Base-by-base conservation (phyloP, 495 filamentous ascomycete genomes). In the Annulohypoxylon nitens region DNA sequence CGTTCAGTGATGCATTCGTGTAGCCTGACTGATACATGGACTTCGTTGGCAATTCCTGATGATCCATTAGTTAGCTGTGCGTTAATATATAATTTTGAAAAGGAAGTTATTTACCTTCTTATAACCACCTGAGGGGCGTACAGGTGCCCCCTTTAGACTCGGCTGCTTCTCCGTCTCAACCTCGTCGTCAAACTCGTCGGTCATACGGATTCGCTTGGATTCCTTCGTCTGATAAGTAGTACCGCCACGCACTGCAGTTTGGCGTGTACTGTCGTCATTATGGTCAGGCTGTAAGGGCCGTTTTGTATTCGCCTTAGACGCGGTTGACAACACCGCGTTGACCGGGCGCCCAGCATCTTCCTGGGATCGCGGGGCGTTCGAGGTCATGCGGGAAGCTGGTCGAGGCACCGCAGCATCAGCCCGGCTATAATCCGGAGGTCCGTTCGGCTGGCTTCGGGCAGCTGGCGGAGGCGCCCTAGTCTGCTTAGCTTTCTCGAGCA, bases 51-150 rank as follows among this genome's bases (percentile, higher is more conserved):
- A 84, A 78, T 61, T 92, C 88, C 89, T 91, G 73, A 14, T 43
- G 39, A 14, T 11, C 7, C 14, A n/a, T 71, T 75, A 75, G 67
- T 75, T 75, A 75, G 67, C 55, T 9, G 59, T 16, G 1, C 20
- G 33, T 54, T 25, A 9, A 61, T 14, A 41, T 10, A 53, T 7
- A 10, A 6, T 48, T 34, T 60, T 26, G 41, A 68, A 36, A 55
- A 7, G 14, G n/a, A 7, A 14, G n/a, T 41, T 73, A 83, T 80
- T 57, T 81, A 93, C 92, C 87, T 93, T 94, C 75, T 84, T 86
- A 70, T 91, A 89, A 62, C 92, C 92, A 61, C 83, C 90, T 2
- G 93, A 93, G 69, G 93, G 92, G 62, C 94, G 89, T 63, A 96
- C 93, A 11, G 94, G 93, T 51, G 93, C 92, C 20, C 89, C 91